Conservation (phyloP, 345 rosid species). For the Citrus hindsii region DNA sequence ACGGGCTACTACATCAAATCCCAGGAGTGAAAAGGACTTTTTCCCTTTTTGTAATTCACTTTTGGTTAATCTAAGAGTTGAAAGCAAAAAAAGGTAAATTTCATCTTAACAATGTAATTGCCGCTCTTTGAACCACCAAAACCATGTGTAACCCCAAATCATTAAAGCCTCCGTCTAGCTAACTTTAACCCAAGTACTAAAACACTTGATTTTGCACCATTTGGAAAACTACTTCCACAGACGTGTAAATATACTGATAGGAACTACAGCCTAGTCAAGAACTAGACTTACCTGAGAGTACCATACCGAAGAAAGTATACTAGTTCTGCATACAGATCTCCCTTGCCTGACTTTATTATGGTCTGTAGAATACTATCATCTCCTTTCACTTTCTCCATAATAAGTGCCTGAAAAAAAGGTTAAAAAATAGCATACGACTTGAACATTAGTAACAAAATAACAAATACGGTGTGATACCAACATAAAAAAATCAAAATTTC, state of each 20-base stretch:
- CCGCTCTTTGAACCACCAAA: neutral
- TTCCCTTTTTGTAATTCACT: neutral
- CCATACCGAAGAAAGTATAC: constrained; percentile 60
- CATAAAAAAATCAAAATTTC: neutral
- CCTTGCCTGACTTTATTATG: constrained; percentile 78
- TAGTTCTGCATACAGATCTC: constrained; percentile 74
- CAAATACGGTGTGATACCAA: neutral
- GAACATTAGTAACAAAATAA: neutral
- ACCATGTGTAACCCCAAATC: neutral
- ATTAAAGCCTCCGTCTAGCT: neutral
- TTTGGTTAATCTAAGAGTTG: neutral
- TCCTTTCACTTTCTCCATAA: constrained; percentile 61
- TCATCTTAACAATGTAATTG: neutral
- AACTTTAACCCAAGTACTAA: neutral
- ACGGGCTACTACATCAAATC: too few relatives aligned
- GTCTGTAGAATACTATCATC: constrained; percentile 50
- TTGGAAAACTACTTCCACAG: neutral
- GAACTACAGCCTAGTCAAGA: neutral
- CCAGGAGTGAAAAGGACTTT: too few relatives aligned
- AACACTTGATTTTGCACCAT: neutral
- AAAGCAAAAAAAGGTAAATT: neutral
- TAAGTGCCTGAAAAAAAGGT: constrained; percentile 41
- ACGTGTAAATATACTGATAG: neutral
- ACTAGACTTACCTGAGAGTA: constrained; percentile 35
- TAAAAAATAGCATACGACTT: neutral